These are phyloP conservation scores for Volvox reticuliferus DNA, from an alignment of 139 green algal species.

Conservation along the genomic window DNA sequence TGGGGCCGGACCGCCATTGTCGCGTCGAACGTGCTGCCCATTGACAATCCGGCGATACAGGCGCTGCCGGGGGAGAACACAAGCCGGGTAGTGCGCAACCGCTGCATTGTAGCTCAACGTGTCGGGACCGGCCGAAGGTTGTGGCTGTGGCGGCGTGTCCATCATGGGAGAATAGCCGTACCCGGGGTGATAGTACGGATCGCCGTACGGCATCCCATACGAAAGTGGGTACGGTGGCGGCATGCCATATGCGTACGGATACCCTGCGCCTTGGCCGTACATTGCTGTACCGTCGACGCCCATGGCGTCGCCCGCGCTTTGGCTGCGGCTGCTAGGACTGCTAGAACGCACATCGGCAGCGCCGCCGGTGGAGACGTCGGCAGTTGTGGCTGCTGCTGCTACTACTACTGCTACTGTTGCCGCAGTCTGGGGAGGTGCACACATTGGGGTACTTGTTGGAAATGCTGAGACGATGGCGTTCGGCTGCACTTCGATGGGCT, in stretches of 20 bases:
- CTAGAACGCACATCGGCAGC: background rate
- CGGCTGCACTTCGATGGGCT: background rate
- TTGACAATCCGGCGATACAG: constrained; percentile 19
- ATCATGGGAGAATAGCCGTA: constrained; percentile 20
- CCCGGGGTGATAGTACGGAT: constrained; percentile 23
- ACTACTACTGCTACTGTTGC: background rate
- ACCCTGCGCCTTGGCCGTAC: background rate
- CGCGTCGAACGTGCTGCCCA: background rate
- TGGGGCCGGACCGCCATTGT: background rate
- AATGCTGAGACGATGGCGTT: too few species aligned
- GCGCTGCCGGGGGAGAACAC: background rate
- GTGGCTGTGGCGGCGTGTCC: background rate
- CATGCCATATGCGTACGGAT: constrained; percentile 22
- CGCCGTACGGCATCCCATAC: constrained; percentile 15
- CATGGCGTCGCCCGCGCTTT: constrained; percentile 25
- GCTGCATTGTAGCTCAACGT: background rate
- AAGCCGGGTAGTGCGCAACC: background rate
- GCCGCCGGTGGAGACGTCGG: background rate
- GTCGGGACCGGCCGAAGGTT: background rate
- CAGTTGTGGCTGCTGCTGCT: too few species aligned
- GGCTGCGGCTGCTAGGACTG: constrained; percentile 22
- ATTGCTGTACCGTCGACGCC: background rate
- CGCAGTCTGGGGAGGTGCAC: too few species aligned
- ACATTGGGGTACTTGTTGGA: too few species aligned
- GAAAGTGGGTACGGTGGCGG: constrained; percentile 23